Conservation (phyloP, 2,329 filamentous ascomycete species). For the Exserohilum turcica region DNA sequence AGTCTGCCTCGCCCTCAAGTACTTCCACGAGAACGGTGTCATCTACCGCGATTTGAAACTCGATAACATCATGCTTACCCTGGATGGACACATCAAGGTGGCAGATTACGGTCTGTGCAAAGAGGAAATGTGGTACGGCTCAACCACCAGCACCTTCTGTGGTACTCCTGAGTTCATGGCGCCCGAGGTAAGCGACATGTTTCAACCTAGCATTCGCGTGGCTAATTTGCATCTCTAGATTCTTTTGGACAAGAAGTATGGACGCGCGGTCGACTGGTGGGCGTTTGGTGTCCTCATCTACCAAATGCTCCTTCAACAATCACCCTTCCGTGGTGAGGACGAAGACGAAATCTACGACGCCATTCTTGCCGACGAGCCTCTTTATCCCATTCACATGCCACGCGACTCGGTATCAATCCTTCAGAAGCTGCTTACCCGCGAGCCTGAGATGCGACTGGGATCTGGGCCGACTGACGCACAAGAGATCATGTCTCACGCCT, state of each 20-base stretch:
- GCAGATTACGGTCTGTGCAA: constrained; percentile 98
- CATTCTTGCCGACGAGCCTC: constrained; percentile 93
- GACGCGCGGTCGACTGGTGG: constrained; percentile 98
- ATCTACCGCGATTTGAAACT: constrained; percentile 87
- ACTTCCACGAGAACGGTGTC: constrained; percentile 99
- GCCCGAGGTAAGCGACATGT: constrained; percentile 72
- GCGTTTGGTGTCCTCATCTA: constrained; percentile 98
- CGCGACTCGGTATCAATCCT: constrained; percentile 96
- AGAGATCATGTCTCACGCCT: constrained; percentile 98
- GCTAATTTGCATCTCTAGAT: constrained; percentile 62
- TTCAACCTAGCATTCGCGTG: neutral
- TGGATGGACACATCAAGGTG: constrained; percentile 98
- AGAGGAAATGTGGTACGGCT: constrained; percentile 99
- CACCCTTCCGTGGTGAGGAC: constrained; percentile 96
- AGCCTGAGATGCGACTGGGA: constrained; percentile 89
- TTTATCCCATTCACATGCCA: constrained; percentile 99
- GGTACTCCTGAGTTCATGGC: constrained; percentile 99
- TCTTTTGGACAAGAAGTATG: constrained; percentile 96
- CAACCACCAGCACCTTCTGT: constrained; percentile 96
- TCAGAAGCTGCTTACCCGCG: constrained; percentile 93
- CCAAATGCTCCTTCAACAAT: constrained; percentile 99
- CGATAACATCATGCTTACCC: constrained; percentile 87
- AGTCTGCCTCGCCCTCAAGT: constrained; percentile 95
- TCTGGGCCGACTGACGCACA: constrained; percentile 96
- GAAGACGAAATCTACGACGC: constrained; percentile 99